Percentiles rank a stretch among this genome's conserved stretches.
phyloP scores from a whole-genome alignment of 2,329 filamentous ascomycete species.

The Trichoderma gracile region DNA sequence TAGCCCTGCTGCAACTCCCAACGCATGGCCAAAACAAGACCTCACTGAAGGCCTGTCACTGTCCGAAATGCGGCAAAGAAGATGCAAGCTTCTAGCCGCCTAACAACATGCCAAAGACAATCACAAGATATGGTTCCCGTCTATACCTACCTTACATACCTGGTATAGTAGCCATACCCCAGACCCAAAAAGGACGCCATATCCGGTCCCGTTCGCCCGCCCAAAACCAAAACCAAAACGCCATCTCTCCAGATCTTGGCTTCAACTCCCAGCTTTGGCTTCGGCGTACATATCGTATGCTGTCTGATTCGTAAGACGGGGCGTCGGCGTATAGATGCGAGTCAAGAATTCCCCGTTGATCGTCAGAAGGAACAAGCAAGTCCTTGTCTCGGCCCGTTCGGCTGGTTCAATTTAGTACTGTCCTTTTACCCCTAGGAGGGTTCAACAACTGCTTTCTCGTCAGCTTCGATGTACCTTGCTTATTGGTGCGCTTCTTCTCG shows the following conservation, averaged over 20 bases:
- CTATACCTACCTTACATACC: too few species aligned
- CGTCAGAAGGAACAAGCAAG: background rate
- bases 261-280: background rate
- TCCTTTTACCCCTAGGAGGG: background rate
- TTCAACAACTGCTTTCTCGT: too few species aligned
- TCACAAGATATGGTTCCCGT: too few species aligned
- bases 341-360: background rate
- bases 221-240: background rate
- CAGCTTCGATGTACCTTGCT: background rate
- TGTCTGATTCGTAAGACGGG: background rate
- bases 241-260: background rate
- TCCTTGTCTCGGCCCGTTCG: background rate
- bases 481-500: background rate
- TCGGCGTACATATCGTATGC: too few species aligned
- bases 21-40: too few species aligned
- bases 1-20: too few species aligned
- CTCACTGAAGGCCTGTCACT: too few species aligned
- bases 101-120: too few species aligned
- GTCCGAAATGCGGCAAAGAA: too few species aligned
- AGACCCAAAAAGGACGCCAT: constrained; percentile 8
- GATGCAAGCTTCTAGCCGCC: too few species aligned
- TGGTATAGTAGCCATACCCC: too few species aligned
- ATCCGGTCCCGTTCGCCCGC: constrained; percentile 1
- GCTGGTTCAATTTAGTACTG: background rate
- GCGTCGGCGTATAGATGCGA: background rate